These are phyloP conservation scores for Thalia dealbata DNA, from an alignment of 176 grass and related monocot species.

Conservation along the genomic window DNA sequence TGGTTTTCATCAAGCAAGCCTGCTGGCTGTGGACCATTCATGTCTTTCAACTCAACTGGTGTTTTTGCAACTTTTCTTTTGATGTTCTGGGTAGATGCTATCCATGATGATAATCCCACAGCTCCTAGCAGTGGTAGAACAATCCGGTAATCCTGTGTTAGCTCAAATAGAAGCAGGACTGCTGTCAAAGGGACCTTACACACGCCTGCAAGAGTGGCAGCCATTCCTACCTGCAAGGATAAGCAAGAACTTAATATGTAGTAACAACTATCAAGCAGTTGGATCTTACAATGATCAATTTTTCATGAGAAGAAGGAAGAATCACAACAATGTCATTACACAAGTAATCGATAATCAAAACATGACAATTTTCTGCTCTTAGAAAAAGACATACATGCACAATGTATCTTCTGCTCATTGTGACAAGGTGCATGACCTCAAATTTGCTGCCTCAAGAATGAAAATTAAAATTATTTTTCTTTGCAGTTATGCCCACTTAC, in stretches of 20 bases:
- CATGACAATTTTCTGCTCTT: neutral
- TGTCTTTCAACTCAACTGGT: constrained; percentile 16
- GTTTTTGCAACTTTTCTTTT: constrained; percentile 32
- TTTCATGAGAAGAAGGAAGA: neutral
- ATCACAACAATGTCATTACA: neutral
- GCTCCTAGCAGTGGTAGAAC: constrained; percentile 91
- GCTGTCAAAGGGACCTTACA: constrained; percentile 90
- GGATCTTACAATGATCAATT: constrained; percentile 1
- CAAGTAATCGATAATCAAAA: neutral
- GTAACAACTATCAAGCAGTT: neutral
- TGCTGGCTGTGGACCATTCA: constrained; percentile 12
- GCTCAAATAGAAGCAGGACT: constrained; percentile 87
- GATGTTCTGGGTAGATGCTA: constrained; percentile 57
- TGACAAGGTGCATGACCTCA: neutral
- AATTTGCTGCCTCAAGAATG: neutral
- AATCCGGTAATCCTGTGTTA: constrained; percentile 90
- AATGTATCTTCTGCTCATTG: too few relatives aligned
- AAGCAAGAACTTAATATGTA: constrained; percentile 17
- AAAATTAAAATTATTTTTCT: neutral
- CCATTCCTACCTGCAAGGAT: constrained; percentile 79
- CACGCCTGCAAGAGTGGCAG: constrained; percentile 83
- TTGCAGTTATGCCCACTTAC: neutral
- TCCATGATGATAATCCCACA: constrained; percentile 95
- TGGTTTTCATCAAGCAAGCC: constrained; percentile 11
- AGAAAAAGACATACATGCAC: neutral